Evolutionary conservation across 2,329 filamentous ascomycete species (phyloP).

Genomic region (Pseudocercospora musae): DNA sequence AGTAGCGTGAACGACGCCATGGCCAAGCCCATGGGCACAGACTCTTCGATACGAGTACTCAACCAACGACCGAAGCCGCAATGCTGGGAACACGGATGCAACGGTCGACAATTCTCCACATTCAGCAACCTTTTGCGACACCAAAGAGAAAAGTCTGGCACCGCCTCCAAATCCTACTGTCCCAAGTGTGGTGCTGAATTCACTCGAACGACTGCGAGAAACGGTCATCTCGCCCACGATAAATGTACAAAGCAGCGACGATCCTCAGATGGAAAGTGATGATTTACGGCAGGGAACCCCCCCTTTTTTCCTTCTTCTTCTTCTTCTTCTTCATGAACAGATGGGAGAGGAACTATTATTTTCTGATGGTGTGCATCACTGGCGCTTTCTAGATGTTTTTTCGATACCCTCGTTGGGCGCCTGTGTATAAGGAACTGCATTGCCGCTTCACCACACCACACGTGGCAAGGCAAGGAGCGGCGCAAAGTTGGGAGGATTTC

Average conservation of each 20-base stretch:
- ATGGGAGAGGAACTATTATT: background rate
- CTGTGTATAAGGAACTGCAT: slow-evolving; percentile 2
- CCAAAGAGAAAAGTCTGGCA: slow-evolving; percentile 90
- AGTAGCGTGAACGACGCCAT: slow-evolving; percentile 25
- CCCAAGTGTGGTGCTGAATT: slow-evolving; percentile 92
- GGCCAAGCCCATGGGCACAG: slow-evolving; percentile 21
- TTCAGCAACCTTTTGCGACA: slow-evolving; percentile 93
- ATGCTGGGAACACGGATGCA: slow-evolving; percentile 96
- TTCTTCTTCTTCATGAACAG: too few relatives aligned
- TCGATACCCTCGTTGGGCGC: slow-evolving; percentile 10
- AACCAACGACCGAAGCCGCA: slow-evolving; percentile 72
- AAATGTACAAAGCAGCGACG: slow-evolving; percentile 77
- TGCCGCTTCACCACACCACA: background rate
- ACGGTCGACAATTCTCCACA: slow-evolving; percentile 90
- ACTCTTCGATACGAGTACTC: slow-evolving; percentile 34
- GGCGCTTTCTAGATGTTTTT: slow-evolving; percentile 1
- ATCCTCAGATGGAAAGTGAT: slow-evolving; percentile 39
- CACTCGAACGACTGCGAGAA: slow-evolving; percentile 81
- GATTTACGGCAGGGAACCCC: background rate
- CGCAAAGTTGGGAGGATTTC: background rate
- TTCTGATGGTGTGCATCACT: background rate
- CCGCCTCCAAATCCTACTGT: slow-evolving; percentile 82
- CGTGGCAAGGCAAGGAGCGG: background rate
- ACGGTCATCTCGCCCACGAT: slow-evolving; percentile 81
- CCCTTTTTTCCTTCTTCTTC: too few relatives aligned